Conservation (phyloP, 2,329 filamentous ascomycete genomes). For the Penicillium hesseltinei region DNA sequence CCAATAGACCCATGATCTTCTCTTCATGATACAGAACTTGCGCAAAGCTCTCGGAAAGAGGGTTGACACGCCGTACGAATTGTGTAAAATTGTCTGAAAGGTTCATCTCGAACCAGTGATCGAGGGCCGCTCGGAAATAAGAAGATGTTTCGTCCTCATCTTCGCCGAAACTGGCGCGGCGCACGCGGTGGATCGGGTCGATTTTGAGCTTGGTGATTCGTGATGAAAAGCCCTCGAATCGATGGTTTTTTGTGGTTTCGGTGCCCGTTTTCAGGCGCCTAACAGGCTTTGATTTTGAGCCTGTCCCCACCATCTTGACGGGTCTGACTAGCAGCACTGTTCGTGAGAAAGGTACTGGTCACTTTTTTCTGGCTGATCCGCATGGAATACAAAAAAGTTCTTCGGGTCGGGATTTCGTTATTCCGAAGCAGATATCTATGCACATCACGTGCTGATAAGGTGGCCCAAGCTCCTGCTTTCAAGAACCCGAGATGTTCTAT, state of each 20-base stretch:
- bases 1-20: slow-evolving; percentile 74
- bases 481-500: slow-evolving; percentile 5
- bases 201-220: slow-evolving; percentile 91
- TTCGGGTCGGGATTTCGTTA: slow-evolving; percentile 31
- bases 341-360: slow-evolving; percentile 21
- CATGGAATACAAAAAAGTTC: slow-evolving; percentile 40
- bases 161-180: slow-evolving; percentile 75
- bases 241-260: slow-evolving; percentile 74
- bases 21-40: slow-evolving; percentile 90
- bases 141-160: slow-evolving; percentile 75
- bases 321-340: slow-evolving; percentile 28
- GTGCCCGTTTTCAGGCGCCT: slow-evolving; percentile 68
- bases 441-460: slow-evolving; percentile 28
- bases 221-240: slow-evolving; percentile 86
- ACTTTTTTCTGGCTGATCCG: slow-evolving; percentile 17
- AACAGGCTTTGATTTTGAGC: slow-evolving; percentile 66
- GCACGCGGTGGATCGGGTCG: slow-evolving; percentile 86
- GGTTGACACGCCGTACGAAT: slow-evolving; percentile 72
- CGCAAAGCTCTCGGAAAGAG: slow-evolving; percentile 82
- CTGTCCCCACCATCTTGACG: slow-evolving; percentile 51
- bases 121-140: slow-evolving; percentile 77
- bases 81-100: slow-evolving; percentile 74
- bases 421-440: slow-evolving; percentile 30
- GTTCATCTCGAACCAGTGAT: slow-evolving; percentile 91
- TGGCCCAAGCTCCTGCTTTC: slow-evolving; percentile 38